These are phyloP conservation scores for Thelonectria olida DNA, from an alignment of 2,329 filamentous ascomycete species.

Conservation along the genomic window DNA sequence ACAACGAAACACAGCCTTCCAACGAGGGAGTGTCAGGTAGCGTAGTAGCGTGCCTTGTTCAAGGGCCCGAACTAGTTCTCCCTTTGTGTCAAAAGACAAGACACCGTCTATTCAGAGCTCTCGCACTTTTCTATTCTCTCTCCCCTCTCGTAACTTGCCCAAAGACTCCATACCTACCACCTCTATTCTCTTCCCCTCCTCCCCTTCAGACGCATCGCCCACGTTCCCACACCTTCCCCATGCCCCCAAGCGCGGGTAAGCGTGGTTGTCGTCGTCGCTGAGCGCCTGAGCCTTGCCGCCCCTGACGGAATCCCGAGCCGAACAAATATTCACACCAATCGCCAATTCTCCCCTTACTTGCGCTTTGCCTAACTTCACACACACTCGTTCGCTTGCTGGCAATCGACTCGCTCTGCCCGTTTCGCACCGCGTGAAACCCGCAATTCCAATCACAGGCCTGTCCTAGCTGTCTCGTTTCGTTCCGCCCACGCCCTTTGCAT, in stretches of 20 bases:
- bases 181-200: constrained; percentile 7
- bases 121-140: neutral
- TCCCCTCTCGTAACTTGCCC: neutral
- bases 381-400: constrained; percentile 8
- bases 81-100: constrained; percentile 22
- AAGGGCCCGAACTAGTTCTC: constrained; percentile 20
- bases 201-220: neutral
- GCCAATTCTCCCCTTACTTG: constrained; percentile 26
- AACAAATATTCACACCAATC: constrained; percentile 30
- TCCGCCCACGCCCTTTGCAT: constrained; percentile 29
- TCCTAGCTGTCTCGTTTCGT: constrained; percentile 11
- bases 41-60: constrained; percentile 10
- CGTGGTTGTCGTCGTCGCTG: constrained; percentile 16
- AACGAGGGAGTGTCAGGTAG: constrained; percentile 17
- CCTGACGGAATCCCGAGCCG: constrained; percentile 26
- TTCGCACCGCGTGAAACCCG: constrained; percentile 17
- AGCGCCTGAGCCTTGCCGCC: neutral
- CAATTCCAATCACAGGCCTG: constrained; percentile 21
- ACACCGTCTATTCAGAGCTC: neutral
- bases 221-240: constrained; percentile 2
- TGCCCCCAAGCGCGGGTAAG: constrained; percentile 11
- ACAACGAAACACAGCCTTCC: constrained; percentile 15
- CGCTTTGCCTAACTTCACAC: constrained; percentile 7
- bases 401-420: constrained; percentile 3
- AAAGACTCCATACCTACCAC: neutral